Evolutionary conservation across 129 eudicot genomes (phyloP).

Genomic region (Flaveria sonorensis): DNA sequence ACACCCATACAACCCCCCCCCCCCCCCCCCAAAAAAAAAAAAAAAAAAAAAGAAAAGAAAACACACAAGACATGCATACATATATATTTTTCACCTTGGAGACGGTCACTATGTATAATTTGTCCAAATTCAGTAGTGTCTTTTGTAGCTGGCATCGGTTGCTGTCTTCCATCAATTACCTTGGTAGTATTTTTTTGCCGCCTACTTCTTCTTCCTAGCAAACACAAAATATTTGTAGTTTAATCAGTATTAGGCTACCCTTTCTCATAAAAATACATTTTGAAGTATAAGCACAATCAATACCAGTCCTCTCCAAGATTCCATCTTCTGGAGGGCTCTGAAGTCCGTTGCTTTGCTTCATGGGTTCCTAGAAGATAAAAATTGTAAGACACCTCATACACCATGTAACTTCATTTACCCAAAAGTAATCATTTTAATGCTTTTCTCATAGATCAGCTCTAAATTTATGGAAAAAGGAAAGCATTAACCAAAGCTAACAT

Average conservation of each 20-base stretch:
- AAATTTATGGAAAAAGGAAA: background rate
- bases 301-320: slow-evolving; percentile 42
- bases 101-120: slow-evolving; percentile 34
- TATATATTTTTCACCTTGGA: slow-evolving; percentile 36
- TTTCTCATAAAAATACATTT: slow-evolving; percentile 12
- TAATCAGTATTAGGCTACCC: slow-evolving; percentile 15
- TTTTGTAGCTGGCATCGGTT: slow-evolving; percentile 47
- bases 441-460: background rate
- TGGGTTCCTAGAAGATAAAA: slow-evolving; percentile 43
- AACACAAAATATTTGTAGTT: slow-evolving; percentile 34
- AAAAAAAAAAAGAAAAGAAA: too few species aligned
- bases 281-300: slow-evolving; percentile 1
- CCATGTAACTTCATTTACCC: background rate
- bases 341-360: slow-evolving; percentile 46
- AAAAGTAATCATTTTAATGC: slow-evolving; percentile 21
- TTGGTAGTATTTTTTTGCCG: slow-evolving; percentile 59
- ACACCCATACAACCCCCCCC: background rate
- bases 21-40: too few species aligned
- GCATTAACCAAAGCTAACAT: slow-evolving; percentile 29
- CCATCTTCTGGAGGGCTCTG: slow-evolving; percentile 42
- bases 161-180: slow-evolving; percentile 48
- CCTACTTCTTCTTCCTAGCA: slow-evolving; percentile 61
- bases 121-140: slow-evolving; percentile 51
- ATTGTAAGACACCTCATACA: slow-evolving; percentile 18
- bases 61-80: background rate